These are phyloP conservation scores for Apiospora marii DNA, from an alignment of 2,329 filamentous ascomycete genomes.

Conservation along the genomic window DNA sequence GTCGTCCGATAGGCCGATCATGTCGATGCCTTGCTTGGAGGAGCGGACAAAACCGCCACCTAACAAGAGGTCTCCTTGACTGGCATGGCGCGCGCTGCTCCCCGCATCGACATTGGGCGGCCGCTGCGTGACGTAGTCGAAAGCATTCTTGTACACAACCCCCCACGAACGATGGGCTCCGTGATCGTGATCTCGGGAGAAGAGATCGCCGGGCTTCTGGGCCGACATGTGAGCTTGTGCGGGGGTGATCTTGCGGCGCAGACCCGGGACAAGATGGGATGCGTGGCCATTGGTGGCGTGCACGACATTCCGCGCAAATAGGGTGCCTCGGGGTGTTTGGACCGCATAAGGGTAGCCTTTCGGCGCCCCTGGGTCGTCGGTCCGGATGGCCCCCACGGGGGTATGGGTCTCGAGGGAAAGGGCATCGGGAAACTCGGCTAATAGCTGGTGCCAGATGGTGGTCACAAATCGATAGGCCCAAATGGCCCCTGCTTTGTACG, in stretches of 20 bases:
- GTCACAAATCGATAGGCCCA: slow-evolving; percentile 61
- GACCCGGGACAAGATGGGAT: slow-evolving; percentile 57
- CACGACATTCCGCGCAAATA: slow-evolving; percentile 58
- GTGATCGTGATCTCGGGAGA: slow-evolving; percentile 43
- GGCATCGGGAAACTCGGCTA: slow-evolving; percentile 41
- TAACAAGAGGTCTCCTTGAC: slow-evolving; percentile 57
- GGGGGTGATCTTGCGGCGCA: slow-evolving; percentile 55
- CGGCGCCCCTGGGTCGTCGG: not conserved
- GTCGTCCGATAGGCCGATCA: slow-evolving; percentile 58
- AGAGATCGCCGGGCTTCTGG: slow-evolving; percentile 50
- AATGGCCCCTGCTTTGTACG: slow-evolving; percentile 56
- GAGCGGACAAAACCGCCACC: slow-evolving; percentile 60
- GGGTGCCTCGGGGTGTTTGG: slow-evolving; percentile 51
- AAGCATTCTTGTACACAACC: slow-evolving; percentile 53
- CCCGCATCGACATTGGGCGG: slow-evolving; percentile 40
- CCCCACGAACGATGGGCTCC: slow-evolving; percentile 56
- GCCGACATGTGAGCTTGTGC: slow-evolving; percentile 59
- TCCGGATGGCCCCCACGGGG: slow-evolving; percentile 32
- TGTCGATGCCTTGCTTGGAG: slow-evolving; percentile 50
- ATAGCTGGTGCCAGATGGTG: slow-evolving; percentile 52
- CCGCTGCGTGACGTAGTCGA: slow-evolving; percentile 61
- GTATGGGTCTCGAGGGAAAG: slow-evolving; percentile 51
- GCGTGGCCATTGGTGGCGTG: slow-evolving; percentile 66
- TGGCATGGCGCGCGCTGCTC: slow-evolving; percentile 21
- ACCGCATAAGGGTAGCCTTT: slow-evolving; percentile 49